Evolutionary conservation across 176 grass and related monocot genomes (phyloP).

Genomic region (Oryza glumipatula): DNA sequence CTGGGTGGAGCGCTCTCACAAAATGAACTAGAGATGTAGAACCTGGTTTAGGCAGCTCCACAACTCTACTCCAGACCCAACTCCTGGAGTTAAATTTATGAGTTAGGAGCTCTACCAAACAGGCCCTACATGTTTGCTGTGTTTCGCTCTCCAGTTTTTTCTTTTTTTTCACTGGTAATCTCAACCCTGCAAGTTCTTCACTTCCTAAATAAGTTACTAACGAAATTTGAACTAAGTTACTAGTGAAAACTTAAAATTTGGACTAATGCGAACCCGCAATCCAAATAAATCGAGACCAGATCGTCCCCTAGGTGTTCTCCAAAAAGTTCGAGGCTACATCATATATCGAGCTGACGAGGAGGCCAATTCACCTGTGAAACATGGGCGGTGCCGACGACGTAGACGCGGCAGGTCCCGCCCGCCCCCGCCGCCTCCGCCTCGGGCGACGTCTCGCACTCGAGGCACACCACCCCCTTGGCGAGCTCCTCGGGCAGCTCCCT

Average conservation of each 20-base stretch:
- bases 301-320: background rate
- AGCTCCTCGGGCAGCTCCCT: constrained; percentile 69
- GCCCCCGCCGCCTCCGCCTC: constrained; percentile 47
- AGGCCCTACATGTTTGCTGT: background rate
- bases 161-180: background rate
- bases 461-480: constrained; percentile 57
- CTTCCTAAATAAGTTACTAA: background rate
- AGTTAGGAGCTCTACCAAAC: too few species aligned
- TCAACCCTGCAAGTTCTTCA: background rate
- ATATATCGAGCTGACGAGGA: background rate
- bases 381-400: constrained; percentile 75
- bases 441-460: constrained; percentile 65
- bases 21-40: too few species aligned
- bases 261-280: background rate
- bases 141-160: background rate
- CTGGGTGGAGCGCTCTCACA: too few species aligned
- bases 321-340: constrained; percentile 13
- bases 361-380: constrained; percentile 65
- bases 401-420: constrained; percentile 58
- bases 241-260: background rate
- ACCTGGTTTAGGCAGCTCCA: too few species aligned
- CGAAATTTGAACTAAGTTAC: background rate
- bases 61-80: too few species aligned
- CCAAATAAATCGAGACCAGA: constrained; percentile 15
- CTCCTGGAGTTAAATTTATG: too few species aligned